Conservation (phyloP, 2,329 filamentous ascomycete species). For the Tricladium varicosporioides region DNA sequence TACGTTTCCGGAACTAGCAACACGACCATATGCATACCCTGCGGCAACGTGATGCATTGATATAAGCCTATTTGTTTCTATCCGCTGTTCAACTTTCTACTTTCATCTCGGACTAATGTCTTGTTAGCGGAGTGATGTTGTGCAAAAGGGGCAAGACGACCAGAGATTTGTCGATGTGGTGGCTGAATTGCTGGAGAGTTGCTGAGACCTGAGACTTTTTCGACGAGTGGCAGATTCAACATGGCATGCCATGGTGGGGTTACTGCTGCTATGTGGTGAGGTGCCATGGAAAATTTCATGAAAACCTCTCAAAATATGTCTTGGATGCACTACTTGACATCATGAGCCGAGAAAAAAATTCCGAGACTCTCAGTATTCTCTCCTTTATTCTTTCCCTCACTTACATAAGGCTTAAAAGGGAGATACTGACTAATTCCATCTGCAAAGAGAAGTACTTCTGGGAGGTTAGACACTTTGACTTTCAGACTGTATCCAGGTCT, state of each 20-base stretch:
- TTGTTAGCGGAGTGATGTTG: background rate
- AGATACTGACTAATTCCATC: too few relatives aligned
- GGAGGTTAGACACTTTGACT: background rate
- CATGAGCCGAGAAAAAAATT: too few relatives aligned
- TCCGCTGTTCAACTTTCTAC: background rate
- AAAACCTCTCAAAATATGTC: too few relatives aligned
- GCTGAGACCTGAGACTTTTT: background rate
- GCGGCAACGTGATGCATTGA: background rate
- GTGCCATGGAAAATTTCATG: background rate
- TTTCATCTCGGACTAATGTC: background rate
- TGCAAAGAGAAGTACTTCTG: too few relatives aligned
- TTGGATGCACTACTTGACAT: too few relatives aligned
- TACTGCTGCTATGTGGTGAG: background rate
- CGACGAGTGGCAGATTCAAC: background rate
- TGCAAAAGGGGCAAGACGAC: background rate
- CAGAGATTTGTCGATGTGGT: background rate
- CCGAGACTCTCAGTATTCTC: background rate
- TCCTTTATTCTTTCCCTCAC: background rate
- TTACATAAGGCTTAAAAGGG: too few relatives aligned
- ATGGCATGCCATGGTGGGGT: background rate
- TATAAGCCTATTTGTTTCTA: background rate
- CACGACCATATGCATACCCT: background rate
- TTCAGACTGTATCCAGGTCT: background rate
- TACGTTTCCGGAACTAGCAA: background rate
- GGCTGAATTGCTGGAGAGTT: background rate